A percentile compares a stretch with the other conserved stretches of the same genome.
Conservation (phyloP, 2,329 filamentous ascomycete species). For the Venturia nashicola region DNA sequence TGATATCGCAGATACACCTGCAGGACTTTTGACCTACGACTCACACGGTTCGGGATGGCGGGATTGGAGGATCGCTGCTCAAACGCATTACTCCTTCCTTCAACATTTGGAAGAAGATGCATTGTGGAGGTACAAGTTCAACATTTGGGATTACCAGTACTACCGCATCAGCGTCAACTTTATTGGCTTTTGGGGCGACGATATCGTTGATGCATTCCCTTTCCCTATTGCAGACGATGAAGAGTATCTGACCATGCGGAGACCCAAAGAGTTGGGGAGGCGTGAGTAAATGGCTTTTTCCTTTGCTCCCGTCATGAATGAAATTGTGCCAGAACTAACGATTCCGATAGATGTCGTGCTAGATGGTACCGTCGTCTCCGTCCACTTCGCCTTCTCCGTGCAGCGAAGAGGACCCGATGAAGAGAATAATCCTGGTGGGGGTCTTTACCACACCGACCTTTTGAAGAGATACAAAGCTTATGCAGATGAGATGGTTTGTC, state of each 20-base stretch:
- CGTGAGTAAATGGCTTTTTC: background rate
- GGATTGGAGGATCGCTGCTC: conserved; percentile 21
- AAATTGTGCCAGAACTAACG: background rate
- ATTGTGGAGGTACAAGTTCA: conserved; percentile 16
- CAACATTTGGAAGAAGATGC: conserved; percentile 37
- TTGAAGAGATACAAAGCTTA: conserved; percentile 5
- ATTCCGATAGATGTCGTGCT: background rate
- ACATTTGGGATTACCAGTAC: conserved; percentile 10
- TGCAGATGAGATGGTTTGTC: conserved; percentile 5
- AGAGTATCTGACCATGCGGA: background rate
- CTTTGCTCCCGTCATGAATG: background rate
- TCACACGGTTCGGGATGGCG: background rate
- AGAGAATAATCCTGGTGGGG: background rate
- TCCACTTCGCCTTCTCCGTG: conserved; percentile 1
- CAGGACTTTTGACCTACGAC: background rate
- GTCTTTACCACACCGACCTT: conserved; percentile 7
- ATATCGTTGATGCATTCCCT: conserved; percentile 6
- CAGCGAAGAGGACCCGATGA: conserved; percentile 1
- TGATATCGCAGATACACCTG: conserved; percentile 2
- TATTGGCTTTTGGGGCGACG: conserved; percentile 9
- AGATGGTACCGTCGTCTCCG: conserved; percentile 2
- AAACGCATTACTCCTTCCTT: conserved; percentile 37
- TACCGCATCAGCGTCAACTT: conserved; percentile 10
- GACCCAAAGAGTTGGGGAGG: conserved; percentile 5
- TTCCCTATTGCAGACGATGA: conserved; percentile 7